A percentile compares a stretch with the other conserved stretches of the same genome.
These are phyloP conservation scores for Sugiyamaella chiloensis DNA, from an alignment of 805 yeast genomes.

Conservation along the genomic window DNA sequence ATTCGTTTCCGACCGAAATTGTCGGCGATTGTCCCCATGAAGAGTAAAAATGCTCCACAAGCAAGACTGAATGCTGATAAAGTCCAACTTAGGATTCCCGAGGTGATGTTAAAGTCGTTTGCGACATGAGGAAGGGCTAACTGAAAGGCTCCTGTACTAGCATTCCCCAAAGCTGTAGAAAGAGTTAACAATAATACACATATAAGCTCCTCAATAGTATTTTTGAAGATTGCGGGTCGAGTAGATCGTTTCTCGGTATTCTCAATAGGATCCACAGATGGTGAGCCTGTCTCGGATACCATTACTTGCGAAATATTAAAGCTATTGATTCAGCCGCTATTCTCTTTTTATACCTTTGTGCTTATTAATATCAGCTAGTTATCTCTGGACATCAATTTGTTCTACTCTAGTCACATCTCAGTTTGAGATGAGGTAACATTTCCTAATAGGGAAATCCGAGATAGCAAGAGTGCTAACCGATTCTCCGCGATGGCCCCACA, in stretches of 20 bases:
- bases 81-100: conserved; percentile 46
- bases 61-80: conserved; percentile 41
- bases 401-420: too few relatives aligned
- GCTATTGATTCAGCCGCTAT: too few relatives aligned
- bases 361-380: too few relatives aligned
- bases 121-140: conserved; percentile 38
- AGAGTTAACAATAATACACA: conserved; percentile 36
- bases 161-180: conserved; percentile 43
- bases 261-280: background rate
- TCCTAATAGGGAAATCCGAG: too few relatives aligned
- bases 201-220: conserved; percentile 34
- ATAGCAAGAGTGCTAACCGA: too few relatives aligned
- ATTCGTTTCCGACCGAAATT: conserved; percentile 45
- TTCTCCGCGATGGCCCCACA: too few relatives aligned
- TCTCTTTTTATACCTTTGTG: too few relatives aligned
- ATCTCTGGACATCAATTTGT: too few relatives aligned
- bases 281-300: too few relatives aligned
- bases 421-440: too few relatives aligned
- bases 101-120: conserved; percentile 36
- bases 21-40: conserved; percentile 49
- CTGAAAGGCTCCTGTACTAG: conserved; percentile 38
- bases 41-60: conserved; percentile 41
- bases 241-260: background rate
- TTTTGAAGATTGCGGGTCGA: conserved; percentile 39
- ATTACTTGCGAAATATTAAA: too few relatives aligned